A percentile compares a stretch with the other conserved stretches of the same genome.
These are phyloP conservation scores for Gomphus bonarii DNA, from an alignment of 1,284 basidiomycete species.

Conservation along the genomic window DNA sequence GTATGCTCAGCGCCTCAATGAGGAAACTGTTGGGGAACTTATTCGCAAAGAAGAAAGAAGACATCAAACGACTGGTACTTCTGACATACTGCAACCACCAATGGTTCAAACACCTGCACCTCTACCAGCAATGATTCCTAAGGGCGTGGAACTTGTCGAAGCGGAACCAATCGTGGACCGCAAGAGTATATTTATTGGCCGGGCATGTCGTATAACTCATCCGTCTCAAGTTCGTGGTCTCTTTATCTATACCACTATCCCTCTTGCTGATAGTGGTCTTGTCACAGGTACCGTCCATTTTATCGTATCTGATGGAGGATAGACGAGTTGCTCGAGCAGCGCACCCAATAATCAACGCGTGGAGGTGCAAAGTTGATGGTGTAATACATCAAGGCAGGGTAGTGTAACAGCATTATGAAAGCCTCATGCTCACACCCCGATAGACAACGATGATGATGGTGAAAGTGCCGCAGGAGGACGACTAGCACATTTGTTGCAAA, in stretches of 20 bases:
- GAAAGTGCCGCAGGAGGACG: slow-evolving; percentile 86
- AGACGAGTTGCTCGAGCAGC: slow-evolving; percentile 66
- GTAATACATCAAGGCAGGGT: slow-evolving; percentile 60
- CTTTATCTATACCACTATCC: background rate
- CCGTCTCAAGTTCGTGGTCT: slow-evolving; percentile 52
- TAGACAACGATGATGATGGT: slow-evolving; percentile 91
- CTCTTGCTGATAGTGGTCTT: background rate
- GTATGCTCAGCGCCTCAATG: slow-evolving; percentile 57
- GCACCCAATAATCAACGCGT: slow-evolving; percentile 86
- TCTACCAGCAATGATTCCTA: slow-evolving; percentile 32
- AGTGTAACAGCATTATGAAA: background rate
- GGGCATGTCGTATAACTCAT: slow-evolving; percentile 70
- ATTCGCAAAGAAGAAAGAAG: slow-evolving; percentile 43
- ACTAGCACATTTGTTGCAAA: slow-evolving; percentile 79
- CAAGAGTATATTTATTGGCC: slow-evolving; percentile 76
- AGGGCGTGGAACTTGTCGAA: slow-evolving; percentile 52
- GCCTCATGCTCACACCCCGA: slow-evolving; percentile 2
- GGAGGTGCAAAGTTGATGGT: slow-evolving; percentile 62
- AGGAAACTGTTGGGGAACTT: slow-evolving; percentile 45
- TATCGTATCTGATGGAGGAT: slow-evolving; percentile 67
- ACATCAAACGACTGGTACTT: slow-evolving; percentile 13
- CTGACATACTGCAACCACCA: background rate
- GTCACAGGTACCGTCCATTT: slow-evolving; percentile 56
- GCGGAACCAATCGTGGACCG: slow-evolving; percentile 75
- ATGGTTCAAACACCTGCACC: slow-evolving; percentile 9